Evolutionary conservation across 345 rosid species (phyloP).

Genomic region (Pugionium cornutum): DNA sequence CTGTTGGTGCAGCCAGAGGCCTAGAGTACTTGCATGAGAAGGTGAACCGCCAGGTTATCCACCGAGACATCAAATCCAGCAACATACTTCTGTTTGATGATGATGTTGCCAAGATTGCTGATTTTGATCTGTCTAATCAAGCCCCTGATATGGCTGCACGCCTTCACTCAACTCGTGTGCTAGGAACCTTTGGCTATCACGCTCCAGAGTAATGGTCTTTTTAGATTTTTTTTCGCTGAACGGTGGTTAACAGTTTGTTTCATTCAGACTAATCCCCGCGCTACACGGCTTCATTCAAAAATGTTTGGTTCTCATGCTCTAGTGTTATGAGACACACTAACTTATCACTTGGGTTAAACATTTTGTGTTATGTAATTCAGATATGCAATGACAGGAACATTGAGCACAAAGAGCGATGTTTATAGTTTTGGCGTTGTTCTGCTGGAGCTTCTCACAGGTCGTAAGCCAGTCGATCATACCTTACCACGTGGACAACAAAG

Average conservation of each 20-base stretch:
- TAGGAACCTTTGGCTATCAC: slow-evolving; percentile 96
- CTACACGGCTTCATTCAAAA: not conserved
- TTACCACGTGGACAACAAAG: slow-evolving; percentile 85
- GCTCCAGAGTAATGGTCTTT: slow-evolving; percentile 81
- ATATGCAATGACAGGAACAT: slow-evolving; percentile 80
- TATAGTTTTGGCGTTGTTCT: slow-evolving; percentile 85
- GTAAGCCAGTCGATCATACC: slow-evolving; percentile 59
- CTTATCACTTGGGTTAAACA: not conserved
- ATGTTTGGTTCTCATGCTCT: not conserved
- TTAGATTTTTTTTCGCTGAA: not conserved
- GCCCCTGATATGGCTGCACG: slow-evolving; percentile 92
- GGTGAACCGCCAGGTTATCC: slow-evolving; percentile 70
- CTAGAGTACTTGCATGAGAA: slow-evolving; percentile 95
- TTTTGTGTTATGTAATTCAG: slow-evolving; percentile 40
- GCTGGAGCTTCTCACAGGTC: slow-evolving; percentile 76
- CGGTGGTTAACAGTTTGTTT: not conserved
- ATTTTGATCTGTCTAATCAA: slow-evolving; percentile 91
- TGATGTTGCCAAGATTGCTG: slow-evolving; percentile 86
- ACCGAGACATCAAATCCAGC: slow-evolving; percentile 89
- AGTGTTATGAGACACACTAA: not conserved
- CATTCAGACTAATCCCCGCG: not conserved
- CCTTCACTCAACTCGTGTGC: slow-evolving; percentile 91
- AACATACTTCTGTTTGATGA: slow-evolving; percentile 79
- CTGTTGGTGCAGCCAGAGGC: slow-evolving; percentile 87
- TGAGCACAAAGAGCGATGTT: slow-evolving; percentile 76